These are phyloP conservation scores for Lepidium campestre DNA, from an alignment of 441 rosid species.

Conservation along the genomic window DNA sequence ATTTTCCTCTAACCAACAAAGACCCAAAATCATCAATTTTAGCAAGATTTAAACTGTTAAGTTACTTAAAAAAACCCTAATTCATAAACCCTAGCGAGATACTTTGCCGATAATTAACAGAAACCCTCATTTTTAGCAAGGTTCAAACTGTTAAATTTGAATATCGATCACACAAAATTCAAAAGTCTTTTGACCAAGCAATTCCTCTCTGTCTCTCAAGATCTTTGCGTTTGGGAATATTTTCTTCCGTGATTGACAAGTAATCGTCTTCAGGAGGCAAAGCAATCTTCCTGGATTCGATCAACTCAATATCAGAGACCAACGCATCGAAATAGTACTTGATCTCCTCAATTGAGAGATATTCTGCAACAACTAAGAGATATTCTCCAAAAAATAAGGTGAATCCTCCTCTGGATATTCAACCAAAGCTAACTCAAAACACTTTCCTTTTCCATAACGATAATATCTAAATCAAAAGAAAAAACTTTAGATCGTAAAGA, in stretches of 20 bases:
- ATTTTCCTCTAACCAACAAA: neutral
- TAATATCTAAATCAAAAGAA: neutral
- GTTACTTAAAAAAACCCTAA: neutral
- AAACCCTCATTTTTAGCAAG: neutral
- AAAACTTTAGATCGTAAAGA: neutral
- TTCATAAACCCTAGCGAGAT: too few species aligned
- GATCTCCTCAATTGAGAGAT: constrained; percentile 38
- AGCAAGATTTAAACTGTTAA: neutral
- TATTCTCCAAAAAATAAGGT: constrained; percentile 38
- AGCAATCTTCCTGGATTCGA: constrained; percentile 39
- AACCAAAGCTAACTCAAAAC: constrained; percentile 52
- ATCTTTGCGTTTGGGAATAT: constrained; percentile 4
- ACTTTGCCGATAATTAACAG: too few species aligned
- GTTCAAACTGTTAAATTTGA: neutral
- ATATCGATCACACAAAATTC: neutral
- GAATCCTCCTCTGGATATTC: constrained; percentile 26
- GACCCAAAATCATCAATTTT: neutral
- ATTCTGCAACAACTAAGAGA: constrained; percentile 32
- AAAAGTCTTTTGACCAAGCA: constrained; percentile 43
- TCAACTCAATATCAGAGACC: constrained; percentile 40
- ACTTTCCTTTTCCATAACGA: constrained; percentile 45
- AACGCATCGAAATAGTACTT: constrained; percentile 37
- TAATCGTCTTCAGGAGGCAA: neutral
- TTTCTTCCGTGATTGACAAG: neutral
- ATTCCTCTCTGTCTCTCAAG: constrained; percentile 46